Percentiles rank a stretch among this genome's conserved stretches.
Evolutionary conservation across 805 yeast genomes (phyloP).

Genomic region (Ogataea allantospora): DNA sequence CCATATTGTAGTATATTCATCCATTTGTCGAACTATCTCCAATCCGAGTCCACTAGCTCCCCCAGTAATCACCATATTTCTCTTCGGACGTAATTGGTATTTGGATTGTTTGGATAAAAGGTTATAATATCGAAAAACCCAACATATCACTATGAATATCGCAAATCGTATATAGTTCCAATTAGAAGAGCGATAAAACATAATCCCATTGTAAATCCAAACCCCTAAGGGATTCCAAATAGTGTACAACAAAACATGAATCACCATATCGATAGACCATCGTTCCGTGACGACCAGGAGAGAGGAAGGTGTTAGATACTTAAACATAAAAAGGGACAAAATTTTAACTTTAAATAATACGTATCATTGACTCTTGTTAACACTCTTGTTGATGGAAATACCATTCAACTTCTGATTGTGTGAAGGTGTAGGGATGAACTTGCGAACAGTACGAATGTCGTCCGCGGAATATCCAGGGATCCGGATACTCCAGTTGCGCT

Average conservation of each 20-base stretch:
- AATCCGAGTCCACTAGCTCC: conserved; percentile 52
- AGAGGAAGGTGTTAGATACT: conserved; percentile 11
- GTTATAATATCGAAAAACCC: conserved; percentile 24
- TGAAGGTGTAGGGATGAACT: conserved; percentile 61
- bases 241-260: conserved; percentile 16
- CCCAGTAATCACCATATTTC: conserved; percentile 45
- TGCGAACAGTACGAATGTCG: conserved; percentile 76
- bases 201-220: conserved; percentile 14
- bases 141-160: conserved; percentile 15
- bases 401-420: conserved; percentile 69
- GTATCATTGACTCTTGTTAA: conserved; percentile 44
- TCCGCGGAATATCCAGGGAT: conserved; percentile 93
- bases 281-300: conserved; percentile 12
- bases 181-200: conserved; percentile 5
- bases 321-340: conserved; percentile 1
- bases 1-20: conserved; percentile 1
- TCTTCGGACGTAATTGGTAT: conserved; percentile 2
- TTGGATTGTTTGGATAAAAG: conserved; percentile 9
- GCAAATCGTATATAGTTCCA: conserved; percentile 7
- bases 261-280: conserved; percentile 20
- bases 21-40: conserved; percentile 35
- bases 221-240: conserved; percentile 21
- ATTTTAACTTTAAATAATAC: too few relatives aligned
- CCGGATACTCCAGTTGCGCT: conserved; percentile 91
- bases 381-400: conserved; percentile 63